A percentile compares a stretch with the other conserved stretches of the same genome.
Conservation (phyloP, 352 stramenopile genomes). For the Pythium aphanidermatum region DNA sequence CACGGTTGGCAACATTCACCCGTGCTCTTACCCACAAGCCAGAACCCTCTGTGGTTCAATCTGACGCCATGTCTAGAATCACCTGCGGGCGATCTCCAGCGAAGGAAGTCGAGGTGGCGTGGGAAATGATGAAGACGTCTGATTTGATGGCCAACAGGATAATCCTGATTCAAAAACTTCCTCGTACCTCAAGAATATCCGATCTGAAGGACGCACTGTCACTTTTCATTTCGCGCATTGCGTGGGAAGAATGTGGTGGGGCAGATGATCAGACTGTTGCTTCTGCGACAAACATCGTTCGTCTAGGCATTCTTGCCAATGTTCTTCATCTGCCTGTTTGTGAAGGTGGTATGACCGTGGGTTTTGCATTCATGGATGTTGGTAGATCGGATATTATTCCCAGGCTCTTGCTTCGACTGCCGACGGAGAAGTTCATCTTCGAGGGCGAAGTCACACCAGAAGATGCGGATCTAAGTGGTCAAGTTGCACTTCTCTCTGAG, state of each 20-base stretch:
- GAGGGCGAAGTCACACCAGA: conserved; percentile 40
- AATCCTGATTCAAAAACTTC: conserved; percentile 61
- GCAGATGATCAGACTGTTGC: conserved; percentile 71
- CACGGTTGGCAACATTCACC: conserved; percentile 56
- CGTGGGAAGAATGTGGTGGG: conserved; percentile 70
- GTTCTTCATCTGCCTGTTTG: conserved; percentile 58
- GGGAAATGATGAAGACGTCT: conserved; percentile 17
- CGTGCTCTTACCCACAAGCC: conserved; percentile 41
- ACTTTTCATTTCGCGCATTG: conserved; percentile 54
- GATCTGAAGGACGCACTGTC: conserved; percentile 38
- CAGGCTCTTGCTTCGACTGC: conserved; percentile 38
- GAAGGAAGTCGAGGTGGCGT: conserved; percentile 43
- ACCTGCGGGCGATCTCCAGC: conserved; percentile 48
- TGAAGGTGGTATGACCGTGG: conserved; percentile 31
- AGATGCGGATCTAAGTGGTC: conserved; percentile 33
- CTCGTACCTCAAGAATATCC: conserved; percentile 37
- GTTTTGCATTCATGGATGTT: conserved; percentile 65
- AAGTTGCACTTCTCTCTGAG: too few relatives aligned
- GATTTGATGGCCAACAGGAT: conserved; percentile 48
- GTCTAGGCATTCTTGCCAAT: conserved; percentile 53
- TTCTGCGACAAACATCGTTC: conserved; percentile 52
- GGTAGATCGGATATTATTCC: conserved; percentile 56
- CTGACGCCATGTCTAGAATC: conserved; percentile 44
- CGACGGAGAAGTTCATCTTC: conserved; percentile 51
- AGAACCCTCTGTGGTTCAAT: conserved; percentile 21